A percentile compares a stretch with the other conserved stretches of the same genome.
Evolutionary conservation across 768 basidiomycete species (phyloP).

Genomic region (Cystobasidium onofrii): DNA sequence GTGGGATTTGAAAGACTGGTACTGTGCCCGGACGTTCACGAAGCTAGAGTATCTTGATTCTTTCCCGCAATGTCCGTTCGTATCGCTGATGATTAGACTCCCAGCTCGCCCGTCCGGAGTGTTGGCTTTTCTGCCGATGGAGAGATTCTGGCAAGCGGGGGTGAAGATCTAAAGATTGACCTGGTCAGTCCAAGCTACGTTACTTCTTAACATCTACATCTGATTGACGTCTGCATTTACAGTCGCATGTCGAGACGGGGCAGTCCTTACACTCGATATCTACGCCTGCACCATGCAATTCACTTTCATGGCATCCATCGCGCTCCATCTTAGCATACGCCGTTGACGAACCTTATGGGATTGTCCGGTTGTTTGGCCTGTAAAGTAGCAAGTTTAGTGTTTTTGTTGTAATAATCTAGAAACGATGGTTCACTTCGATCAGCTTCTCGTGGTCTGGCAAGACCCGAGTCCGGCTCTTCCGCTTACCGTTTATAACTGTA

Average conservation of each 20-base stretch:
- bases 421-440: no score
- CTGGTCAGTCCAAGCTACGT: not conserved
- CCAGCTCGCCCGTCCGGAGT: constrained; percentile 17
- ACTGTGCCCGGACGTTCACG: constrained; percentile 33
- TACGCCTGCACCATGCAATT: constrained; percentile 15
- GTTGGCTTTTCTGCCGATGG: constrained; percentile 26
- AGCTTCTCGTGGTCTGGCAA: not conserved
- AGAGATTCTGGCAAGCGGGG: constrained; percentile 18
- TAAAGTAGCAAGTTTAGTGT: not conserved
- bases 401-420: not conserved
- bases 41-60: constrained; percentile 34
- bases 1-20: constrained; percentile 39
- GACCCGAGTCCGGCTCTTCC: not conserved
- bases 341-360: constrained; percentile 13
- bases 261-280: constrained; percentile 22
- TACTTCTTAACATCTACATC: not conserved
- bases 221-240: not conserved
- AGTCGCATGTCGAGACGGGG: constrained; percentile 31
- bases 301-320: constrained; percentile 25
- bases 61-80: not conserved
- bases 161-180: constrained; percentile 23
- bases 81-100: not conserved
- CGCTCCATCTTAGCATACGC: constrained; percentile 23
- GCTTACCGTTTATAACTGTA: not conserved
- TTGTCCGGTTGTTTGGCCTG: constrained; percentile 19